phyloP scores from a whole-genome alignment of 2,329 filamentous ascomycete species.

The Verticillium longisporum region DNA sequence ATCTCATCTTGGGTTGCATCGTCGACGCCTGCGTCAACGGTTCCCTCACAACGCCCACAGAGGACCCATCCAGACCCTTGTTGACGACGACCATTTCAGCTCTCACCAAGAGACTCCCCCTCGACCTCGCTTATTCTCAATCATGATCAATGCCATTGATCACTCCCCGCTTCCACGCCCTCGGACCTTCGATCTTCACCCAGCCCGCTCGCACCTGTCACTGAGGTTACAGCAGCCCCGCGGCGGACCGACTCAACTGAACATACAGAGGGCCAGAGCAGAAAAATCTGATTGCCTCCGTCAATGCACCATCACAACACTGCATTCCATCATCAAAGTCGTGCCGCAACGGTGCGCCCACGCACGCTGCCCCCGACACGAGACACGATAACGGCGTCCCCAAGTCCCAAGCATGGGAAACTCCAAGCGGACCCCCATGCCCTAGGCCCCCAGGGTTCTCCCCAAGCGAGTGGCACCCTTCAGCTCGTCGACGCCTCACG shows the following conservation, averaged over 20 bases:
- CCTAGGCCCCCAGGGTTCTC: background rate
- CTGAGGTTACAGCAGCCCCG: background rate
- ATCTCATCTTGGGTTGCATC: background rate
- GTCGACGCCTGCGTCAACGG: background rate
- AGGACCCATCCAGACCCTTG: background rate
- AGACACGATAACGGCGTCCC: background rate
- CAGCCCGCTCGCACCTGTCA: background rate
- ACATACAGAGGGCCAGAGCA: background rate
- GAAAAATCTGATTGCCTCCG: background rate
- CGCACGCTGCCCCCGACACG: background rate
- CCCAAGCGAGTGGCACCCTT: background rate
- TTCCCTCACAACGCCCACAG: background rate
- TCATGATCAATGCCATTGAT: background rate
- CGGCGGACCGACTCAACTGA: background rate
- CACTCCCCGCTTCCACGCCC: background rate
- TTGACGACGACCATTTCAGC: background rate
- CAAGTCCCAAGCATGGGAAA: background rate
- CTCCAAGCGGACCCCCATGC: background rate
- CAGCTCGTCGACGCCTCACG: background rate
- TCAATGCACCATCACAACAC: background rate
- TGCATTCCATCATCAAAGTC: background rate
- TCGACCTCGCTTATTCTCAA: background rate
- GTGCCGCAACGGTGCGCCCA: background rate
- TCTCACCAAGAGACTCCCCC: background rate
- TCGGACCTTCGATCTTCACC: background rate